Conservation (phyloP, 768 basidiomycete genomes). For the Amanita subjunquillea region DNA sequence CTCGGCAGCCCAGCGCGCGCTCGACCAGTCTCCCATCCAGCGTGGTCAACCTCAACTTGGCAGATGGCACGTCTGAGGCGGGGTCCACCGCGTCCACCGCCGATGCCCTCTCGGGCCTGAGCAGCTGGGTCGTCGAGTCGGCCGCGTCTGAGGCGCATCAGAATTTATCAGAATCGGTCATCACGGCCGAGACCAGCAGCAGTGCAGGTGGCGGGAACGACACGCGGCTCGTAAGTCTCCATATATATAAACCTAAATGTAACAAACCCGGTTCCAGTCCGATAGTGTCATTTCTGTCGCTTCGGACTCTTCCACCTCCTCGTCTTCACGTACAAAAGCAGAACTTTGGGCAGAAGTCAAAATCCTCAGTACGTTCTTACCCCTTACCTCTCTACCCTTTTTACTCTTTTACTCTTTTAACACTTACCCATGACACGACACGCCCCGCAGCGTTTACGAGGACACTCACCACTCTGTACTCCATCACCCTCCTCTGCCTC, state of each 20-base stretch:
- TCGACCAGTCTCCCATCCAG: constrained; percentile 16
- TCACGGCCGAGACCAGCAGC: constrained; percentile 6
- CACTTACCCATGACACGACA: too few relatives aligned
- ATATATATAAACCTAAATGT: too few relatives aligned
- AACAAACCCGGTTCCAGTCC: constrained; percentile 13
- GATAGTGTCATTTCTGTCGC: constrained; percentile 19
- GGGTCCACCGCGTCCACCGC: constrained; percentile 20
- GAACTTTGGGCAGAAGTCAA: constrained; percentile 94
- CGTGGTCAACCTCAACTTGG: constrained; percentile 29
- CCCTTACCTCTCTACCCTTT: too few relatives aligned
- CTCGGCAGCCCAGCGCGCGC: too few relatives aligned
- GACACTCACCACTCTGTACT: constrained; percentile 78
- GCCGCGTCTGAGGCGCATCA: neutral
- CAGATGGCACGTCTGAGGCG: constrained; percentile 29
- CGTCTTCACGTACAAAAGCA: constrained; percentile 46
- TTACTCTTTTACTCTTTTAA: too few relatives aligned
- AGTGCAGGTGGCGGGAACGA: too few relatives aligned
- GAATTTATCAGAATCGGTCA: neutral
- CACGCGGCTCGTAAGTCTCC: constrained; percentile 7
- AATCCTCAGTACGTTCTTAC: constrained; percentile 49
- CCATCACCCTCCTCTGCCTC: constrained; percentile 77
- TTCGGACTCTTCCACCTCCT: constrained; percentile 13
- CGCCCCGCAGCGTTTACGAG: constrained; percentile 65
- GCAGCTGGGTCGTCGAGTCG: constrained; percentile 23
- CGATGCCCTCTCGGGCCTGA: constrained; percentile 7